Evolutionary conservation across 345 rosid species (phyloP).

Genomic region (Eucalyptus curtisii): DNA sequence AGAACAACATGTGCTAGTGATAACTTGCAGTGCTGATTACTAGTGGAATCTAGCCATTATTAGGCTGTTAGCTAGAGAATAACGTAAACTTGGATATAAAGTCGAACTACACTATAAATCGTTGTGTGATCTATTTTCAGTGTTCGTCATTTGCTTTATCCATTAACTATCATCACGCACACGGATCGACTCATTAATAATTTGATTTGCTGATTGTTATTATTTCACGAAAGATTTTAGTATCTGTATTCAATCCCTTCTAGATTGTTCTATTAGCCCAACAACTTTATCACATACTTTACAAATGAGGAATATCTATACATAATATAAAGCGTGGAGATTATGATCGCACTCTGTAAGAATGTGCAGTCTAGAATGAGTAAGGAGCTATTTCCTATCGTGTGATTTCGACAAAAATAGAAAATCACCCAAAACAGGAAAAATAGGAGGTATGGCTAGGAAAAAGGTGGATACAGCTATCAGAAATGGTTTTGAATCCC

Average conservation of each 20-base stretch:
- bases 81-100: background rate
- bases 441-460: background rate
- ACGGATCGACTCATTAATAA: background rate
- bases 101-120: background rate
- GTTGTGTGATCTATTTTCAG: background rate
- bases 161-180: background rate
- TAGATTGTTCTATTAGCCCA: background rate
- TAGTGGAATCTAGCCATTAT: background rate
- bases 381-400: background rate
- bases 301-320: background rate
- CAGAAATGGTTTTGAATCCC: background rate
- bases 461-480: background rate
- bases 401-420: background rate
- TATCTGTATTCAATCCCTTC: background rate
- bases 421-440: background rate
- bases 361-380: background rate
- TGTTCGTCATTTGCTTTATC: background rate
- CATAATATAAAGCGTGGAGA: background rate
- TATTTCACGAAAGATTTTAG: too few species aligned
- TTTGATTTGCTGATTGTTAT: background rate
- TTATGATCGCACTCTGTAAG: background rate
- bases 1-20: background rate
- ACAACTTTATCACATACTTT: background rate
- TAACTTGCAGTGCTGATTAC: background rate
- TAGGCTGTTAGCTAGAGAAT: background rate